Conservation (phyloP, 2,329 filamentous ascomycete species). For the Botrytis deweyae region DNA sequence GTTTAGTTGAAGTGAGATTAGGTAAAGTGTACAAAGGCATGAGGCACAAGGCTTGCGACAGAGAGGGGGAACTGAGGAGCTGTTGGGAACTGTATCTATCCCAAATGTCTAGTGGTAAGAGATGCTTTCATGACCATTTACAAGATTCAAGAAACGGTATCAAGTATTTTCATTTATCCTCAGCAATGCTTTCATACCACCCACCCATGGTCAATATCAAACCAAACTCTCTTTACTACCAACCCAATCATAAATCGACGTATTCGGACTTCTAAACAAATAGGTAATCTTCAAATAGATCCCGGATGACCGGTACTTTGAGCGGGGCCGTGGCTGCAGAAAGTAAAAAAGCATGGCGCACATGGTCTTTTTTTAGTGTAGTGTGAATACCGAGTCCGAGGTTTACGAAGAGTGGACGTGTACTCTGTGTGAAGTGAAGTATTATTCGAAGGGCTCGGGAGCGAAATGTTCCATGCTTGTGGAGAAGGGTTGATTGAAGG, state of each 20-base stretch:
- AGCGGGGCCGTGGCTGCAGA: conserved; percentile 10
- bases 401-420: background rate
- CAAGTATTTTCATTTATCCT: background rate
- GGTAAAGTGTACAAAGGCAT: background rate
- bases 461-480: conserved; percentile 5
- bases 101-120: background rate
- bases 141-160: background rate
- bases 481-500: conserved; percentile 11
- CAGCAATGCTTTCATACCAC: background rate
- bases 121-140: background rate
- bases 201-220: background rate
- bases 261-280: background rate
- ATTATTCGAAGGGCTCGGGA: conserved; percentile 1
- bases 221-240: background rate
- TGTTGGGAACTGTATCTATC: background rate
- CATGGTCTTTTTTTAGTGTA: background rate
- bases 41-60: background rate
- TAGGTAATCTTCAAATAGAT: background rate
- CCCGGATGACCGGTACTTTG: background rate
- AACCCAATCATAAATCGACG: background rate
- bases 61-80: background rate
- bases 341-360: background rate
- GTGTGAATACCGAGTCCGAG: background rate
- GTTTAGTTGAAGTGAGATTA: background rate
- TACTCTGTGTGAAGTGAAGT: background rate